A percentile compares a stretch with the other conserved stretches of the same genome.
Conservation (phyloP, 108 stramenopile species). For the Schizochytrium sp. region DNA sequence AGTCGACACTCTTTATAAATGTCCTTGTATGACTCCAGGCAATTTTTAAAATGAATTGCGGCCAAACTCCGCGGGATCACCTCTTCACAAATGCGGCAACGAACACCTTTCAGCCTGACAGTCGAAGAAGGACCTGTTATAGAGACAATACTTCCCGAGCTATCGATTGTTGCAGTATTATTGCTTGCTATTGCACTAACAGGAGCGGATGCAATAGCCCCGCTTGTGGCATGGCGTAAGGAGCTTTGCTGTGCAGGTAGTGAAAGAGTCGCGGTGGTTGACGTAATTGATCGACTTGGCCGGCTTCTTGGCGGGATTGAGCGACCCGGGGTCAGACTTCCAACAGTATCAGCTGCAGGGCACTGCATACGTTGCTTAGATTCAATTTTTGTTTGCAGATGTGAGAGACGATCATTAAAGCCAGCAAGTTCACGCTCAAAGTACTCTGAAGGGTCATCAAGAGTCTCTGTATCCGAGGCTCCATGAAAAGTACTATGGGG, state of each 20-base stretch:
- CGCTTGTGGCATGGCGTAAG: too few relatives aligned
- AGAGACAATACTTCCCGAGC: not conserved
- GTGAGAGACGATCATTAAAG: not conserved
- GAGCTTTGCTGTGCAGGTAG: too few relatives aligned
- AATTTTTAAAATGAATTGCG: not conserved
- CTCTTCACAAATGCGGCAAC: constrained; percentile 58
- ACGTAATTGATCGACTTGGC: too few relatives aligned
- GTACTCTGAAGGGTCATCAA: not conserved
- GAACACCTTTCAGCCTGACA: not conserved
- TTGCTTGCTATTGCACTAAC: not conserved
- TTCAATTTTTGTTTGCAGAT: not conserved
- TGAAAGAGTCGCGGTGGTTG: too few relatives aligned
- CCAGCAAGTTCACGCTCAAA: constrained; percentile 8
- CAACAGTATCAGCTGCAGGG: not conserved
- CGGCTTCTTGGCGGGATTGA: not conserved
- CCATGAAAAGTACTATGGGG: not conserved
- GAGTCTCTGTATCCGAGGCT: not conserved
- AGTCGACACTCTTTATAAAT: constrained; percentile 39
- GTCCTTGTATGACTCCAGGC: constrained; percentile 41
- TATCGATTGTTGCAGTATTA: not conserved
- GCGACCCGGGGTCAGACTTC: not conserved
- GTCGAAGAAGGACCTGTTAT: not conserved
- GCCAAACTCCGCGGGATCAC: not conserved
- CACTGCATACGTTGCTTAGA: not conserved
- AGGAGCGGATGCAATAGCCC: too few relatives aligned